Percentiles rank a stretch among this genome's conserved stretches.
phyloP scores from a whole-genome alignment of 2,329 filamentous ascomycete genomes.

The Phymatotrichopsis omnivora region DNA sequence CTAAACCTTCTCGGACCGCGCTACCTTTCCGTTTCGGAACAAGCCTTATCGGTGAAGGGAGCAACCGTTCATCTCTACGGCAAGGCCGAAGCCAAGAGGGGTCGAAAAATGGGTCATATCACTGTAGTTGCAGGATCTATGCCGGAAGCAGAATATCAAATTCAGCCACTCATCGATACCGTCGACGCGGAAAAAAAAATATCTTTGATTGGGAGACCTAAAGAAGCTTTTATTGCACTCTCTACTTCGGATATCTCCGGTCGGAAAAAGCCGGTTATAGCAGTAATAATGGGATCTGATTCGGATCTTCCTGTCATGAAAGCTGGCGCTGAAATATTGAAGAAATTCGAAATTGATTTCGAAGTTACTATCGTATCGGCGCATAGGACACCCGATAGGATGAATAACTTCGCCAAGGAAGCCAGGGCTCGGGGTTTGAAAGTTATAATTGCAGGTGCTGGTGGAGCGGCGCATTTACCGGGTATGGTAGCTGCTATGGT shows the following conservation, averaged over 20 bases:
- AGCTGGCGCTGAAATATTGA: conserved; percentile 55
- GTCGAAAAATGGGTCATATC: conserved; percentile 91
- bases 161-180: conserved; percentile 58
- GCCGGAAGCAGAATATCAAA: conserved; percentile 54
- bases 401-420: conserved; percentile 55
- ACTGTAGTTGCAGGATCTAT: conserved; percentile 65
- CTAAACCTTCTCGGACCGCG: conserved; percentile 48
- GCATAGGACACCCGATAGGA: conserved; percentile 60
- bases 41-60: conserved; percentile 48
- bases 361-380: conserved; percentile 69
- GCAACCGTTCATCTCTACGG: conserved; percentile 78
- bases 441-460: conserved; percentile 66
- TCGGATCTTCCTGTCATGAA: conserved; percentile 61
- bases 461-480: conserved; percentile 61
- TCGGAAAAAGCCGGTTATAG: conserved; percentile 54
- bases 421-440: conserved; percentile 57
- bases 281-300: conserved; percentile 77
- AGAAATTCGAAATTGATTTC: conserved; percentile 61
- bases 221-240: conserved; percentile 1
- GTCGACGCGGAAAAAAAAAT: conserved; percentile 41
- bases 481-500: conserved; percentile 67
- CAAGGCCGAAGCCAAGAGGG: conserved; percentile 71
- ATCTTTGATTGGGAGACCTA: conserved; percentile 22
- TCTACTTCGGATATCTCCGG: no score
- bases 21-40: conserved; percentile 50